Conservation (phyloP, 129 eudicot genomes). For the Rutidosis leptorrhynchoides region DNA sequence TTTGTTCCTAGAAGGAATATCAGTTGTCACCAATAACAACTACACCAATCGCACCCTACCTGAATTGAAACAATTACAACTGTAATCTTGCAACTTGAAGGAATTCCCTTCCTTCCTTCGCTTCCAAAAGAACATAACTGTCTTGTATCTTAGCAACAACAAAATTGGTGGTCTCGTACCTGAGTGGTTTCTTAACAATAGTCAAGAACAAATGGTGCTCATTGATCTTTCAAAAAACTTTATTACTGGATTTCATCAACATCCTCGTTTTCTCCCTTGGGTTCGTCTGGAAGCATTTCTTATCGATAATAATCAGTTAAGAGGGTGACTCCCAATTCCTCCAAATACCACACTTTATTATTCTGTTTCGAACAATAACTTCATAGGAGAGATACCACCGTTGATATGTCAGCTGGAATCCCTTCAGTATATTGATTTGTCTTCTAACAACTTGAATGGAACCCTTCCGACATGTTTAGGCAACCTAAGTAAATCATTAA, state of each 20-base stretch:
- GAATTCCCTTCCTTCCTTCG: constrained; percentile 24
- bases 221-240: not conserved
- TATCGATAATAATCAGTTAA: not conserved
- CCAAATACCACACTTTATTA: constrained; percentile 9
- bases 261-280: too few species aligned
- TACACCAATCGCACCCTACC: constrained; percentile 14
- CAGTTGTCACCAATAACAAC: constrained; percentile 3
- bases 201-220: too few species aligned
- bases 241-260: too few species aligned
- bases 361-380: constrained; percentile 14
- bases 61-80: not conserved
- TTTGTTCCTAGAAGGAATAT: too few species aligned
- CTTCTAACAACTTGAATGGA: constrained; percentile 13
- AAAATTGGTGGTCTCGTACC: constrained; percentile 16
- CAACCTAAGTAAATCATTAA: too few species aligned
- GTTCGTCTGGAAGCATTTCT: not conserved
- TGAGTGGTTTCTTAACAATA: too few species aligned
- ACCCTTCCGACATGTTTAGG: too few species aligned
- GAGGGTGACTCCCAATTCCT: constrained; percentile 21
- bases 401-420: constrained; percentile 12
- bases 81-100: constrained; percentile 14
- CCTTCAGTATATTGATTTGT: constrained; percentile 13
- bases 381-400: constrained; percentile 15
- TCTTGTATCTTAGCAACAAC: not conserved
- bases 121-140: not conserved